Evolutionary conservation across 1,139 yeast genomes (phyloP).

Genomic region (Kurtzmaniella quercitrusa): DNA sequence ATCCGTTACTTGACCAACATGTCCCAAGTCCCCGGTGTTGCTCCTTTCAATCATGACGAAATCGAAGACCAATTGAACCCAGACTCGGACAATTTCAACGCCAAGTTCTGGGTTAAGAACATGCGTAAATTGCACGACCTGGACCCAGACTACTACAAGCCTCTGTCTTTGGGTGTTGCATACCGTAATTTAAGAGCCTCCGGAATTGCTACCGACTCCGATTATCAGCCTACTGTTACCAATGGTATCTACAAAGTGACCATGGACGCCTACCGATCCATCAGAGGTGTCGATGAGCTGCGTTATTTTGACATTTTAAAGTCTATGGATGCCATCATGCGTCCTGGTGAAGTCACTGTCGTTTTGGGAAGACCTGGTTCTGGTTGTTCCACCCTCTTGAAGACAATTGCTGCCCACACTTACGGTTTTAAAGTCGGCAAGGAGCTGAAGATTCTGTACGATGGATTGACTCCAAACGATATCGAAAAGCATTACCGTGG

Average conservation of each 20-base stretch:
- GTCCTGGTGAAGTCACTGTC: conserved; percentile 71
- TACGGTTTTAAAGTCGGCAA: conserved; percentile 63
- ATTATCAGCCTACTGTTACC: conserved; percentile 15
- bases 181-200: conserved; percentile 16
- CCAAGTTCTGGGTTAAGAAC: conserved; percentile 32
- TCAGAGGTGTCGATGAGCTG: conserved; percentile 23
- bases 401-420: conserved; percentile 65
- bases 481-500: conserved; percentile 28
- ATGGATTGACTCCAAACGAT: conserved; percentile 27
- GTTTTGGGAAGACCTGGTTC: conserved; percentile 83
- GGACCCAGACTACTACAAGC: conserved; percentile 18
- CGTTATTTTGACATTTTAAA: conserved; percentile 53
- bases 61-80: conserved; percentile 45
- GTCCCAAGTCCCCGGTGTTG: conserved; percentile 53
- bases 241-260: conserved; percentile 11
- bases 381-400: conserved; percentile 77
- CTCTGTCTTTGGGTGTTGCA: conserved; percentile 16
- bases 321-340: conserved; percentile 62
- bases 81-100: conserved; percentile 49
- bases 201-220: conserved; percentile 16
- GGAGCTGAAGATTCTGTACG: conserved; percentile 38
- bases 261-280: conserved; percentile 16
- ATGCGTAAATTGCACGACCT: conserved; percentile 16
- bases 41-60: conserved; percentile 25
- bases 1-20: conserved; percentile 38